Base-by-base conservation (phyloP, 768 basidiomycete species). In the Boletus sp. region DNA sequence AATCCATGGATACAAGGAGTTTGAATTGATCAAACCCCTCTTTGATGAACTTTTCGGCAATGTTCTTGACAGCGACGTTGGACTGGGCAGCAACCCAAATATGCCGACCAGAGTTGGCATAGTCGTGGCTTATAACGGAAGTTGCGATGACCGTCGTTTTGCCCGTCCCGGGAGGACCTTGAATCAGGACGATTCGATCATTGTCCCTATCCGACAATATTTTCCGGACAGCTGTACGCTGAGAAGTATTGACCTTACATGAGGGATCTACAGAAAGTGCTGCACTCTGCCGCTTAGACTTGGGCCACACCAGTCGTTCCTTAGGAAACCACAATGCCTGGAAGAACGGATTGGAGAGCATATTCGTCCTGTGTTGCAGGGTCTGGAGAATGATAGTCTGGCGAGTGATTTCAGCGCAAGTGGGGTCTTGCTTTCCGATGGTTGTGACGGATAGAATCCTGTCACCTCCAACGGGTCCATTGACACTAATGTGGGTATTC, bases 11-110 rank as follows among this genome's bases (percentile, higher is more conserved):
- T n/a, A n/a, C n/a, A n/a, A n/a, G n/a, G n/a, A n/a, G n/a, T n/a
- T n/a, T n/a, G n/a, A n/a, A n/a, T n/a, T n/a, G n/a, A n/a, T n/a
- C n/a, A n/a, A n/a, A n/a, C n/a, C n/a, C n/a, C n/a, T n/a, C n/a
- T n/a, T n/a, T n/a, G n/a, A 69, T 58, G 11, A 81, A 67, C 46
- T 76, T 81, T 57, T 80, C 76, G 0, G 78, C 78, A 20, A 81
- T 79, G 55, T 81, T 81, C 60, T 81, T 81, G n/a, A 81, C 79
- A 0, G 77, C 80, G 33, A 81, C 77, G n/a, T n/a, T n/a, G n/a
- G n/a, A n/a, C n/a, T n/a, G n/a, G n/a, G n/a, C n/a, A n/a, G n/a
- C n/a, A n/a, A 81, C 59, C 74, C 76, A 81, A 9, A 77, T 62
- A 9, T 62, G 52, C 30, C 50, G 63, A 10, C 29, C 20, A 17